Percentiles rank a stretch among this genome's conserved stretches.
Conservation (phyloP, 108 stramenopile genomes). For the Cyclotella cryptica region DNA sequence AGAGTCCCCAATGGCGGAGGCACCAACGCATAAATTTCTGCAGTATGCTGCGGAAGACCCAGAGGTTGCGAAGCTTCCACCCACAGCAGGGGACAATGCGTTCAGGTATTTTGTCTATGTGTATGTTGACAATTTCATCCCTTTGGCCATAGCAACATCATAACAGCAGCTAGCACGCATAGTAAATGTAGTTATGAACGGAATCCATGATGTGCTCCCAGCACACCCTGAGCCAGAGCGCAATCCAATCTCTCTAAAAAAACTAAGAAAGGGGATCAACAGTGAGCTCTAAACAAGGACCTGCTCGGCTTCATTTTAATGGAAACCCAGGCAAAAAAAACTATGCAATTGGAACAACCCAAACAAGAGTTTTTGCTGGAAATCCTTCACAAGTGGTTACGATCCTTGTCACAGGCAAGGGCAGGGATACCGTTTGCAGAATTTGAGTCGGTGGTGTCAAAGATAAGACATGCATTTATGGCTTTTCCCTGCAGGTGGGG, state of each 20-base stretch:
- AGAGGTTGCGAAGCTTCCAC: background rate
- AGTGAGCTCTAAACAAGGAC: slow-evolving; percentile 2
- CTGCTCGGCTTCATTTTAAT: background rate
- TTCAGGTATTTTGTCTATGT: background rate
- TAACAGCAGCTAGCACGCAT: background rate
- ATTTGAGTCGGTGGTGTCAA: background rate
- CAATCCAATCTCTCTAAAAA: slow-evolving; percentile 3
- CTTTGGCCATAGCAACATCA: background rate
- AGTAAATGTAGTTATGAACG: background rate
- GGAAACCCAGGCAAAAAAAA: background rate
- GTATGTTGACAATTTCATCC: slow-evolving; percentile 1
- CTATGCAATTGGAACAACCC: background rate
- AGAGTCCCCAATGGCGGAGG: background rate
- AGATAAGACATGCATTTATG: background rate
- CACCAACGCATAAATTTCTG: background rate
- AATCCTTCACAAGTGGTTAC: background rate
- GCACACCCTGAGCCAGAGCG: background rate
- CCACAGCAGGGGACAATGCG: background rate
- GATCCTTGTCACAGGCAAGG: background rate
- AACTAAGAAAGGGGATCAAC: background rate
- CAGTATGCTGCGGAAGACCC: background rate
- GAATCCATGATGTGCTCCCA: background rate
- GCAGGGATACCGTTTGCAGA: background rate
- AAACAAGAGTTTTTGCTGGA: background rate
- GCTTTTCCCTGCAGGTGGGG: background rate